Conservation (phyloP, 2,329 filamentous ascomycete species). For the Epichloe sp. region DNA sequence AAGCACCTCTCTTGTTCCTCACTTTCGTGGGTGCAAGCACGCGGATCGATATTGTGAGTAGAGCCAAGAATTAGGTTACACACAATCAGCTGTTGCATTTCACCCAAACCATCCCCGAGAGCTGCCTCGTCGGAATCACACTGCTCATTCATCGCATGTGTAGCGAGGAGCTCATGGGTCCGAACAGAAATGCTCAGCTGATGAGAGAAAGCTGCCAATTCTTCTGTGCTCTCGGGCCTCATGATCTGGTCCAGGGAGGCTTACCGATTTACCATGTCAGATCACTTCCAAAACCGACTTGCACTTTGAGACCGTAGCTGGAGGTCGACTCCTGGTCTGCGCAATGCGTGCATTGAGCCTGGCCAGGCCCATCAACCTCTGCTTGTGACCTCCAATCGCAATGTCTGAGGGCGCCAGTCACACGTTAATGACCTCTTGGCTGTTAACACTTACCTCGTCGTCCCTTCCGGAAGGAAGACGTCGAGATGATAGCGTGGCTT, state of each 20-base stretch:
- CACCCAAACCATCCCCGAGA: slow-evolving; percentile 13
- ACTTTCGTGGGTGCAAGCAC: neutral
- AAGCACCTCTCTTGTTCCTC: neutral
- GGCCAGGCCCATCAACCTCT: slow-evolving; percentile 46
- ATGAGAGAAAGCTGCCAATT: slow-evolving; percentile 24
- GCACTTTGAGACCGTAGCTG: slow-evolving; percentile 27
- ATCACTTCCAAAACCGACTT: slow-evolving; percentile 13
- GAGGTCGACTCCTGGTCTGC: slow-evolving; percentile 14
- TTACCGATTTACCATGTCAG: neutral
- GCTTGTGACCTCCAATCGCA: slow-evolving; percentile 28
- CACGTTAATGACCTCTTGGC: slow-evolving; percentile 16
- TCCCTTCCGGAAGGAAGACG: slow-evolving; percentile 24
- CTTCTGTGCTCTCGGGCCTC: slow-evolving; percentile 31
- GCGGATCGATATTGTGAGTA: slow-evolving; percentile 15
- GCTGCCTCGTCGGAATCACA: slow-evolving; percentile 34
- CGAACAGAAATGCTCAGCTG: slow-evolving; percentile 31
- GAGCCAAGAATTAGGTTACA: slow-evolving; percentile 33
- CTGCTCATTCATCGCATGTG: slow-evolving; percentile 14
- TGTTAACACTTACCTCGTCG: slow-evolving; percentile 31
- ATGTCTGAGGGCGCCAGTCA: slow-evolving; percentile 35
- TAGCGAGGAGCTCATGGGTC: slow-evolving; percentile 26
- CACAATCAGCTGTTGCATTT: slow-evolving; percentile 32
- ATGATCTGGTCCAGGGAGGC: slow-evolving; percentile 8
- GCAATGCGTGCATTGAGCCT: slow-evolving; percentile 34
- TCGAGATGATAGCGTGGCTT: slow-evolving; percentile 62